Evolutionary conservation across 179 eudicot genomes (phyloP), one percentile per base, ranked within the genome.

Genomic region (Dionaea muscipula): DNA sequence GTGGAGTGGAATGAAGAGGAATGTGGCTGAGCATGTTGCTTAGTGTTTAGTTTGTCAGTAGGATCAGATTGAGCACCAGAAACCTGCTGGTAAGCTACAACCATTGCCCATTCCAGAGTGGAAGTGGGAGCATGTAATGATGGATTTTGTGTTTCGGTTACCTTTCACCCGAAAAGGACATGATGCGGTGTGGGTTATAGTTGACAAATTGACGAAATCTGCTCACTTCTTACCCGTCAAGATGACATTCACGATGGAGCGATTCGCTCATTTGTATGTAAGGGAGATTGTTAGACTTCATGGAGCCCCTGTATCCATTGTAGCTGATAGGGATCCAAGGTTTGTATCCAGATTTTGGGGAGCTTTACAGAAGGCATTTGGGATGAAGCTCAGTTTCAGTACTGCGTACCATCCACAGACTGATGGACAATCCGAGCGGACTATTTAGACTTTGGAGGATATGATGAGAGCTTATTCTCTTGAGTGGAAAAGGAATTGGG

Each of bases 1-100:
- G 58, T 61, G 58, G 66, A 19, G 21, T 1, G 13, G 18, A 8
- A 61, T 61, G 52, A 61, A 61, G 58, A 40, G 26, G 1, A 51
- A 61, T 1, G 51, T 61, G 1, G 40, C 51, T 4, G 21, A 52
- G 7, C 31, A 15, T 21, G 41, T 61, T 2, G n/a, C 40, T 13
- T 2, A 15, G 12, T 61, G 51, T 26, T 10, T 25, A 7, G 41
- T 40, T 14, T 61, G 58, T n/a, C 51, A 61, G 46, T n/a, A 19
- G 28, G 41, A 14, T 0, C 14, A 60, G 37, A 36, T 35, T 0
- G 51, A 61, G 20, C 65, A 52, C 10, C 39, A 52, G 36, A 24
- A n/a, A 27, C 57, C 51, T 0, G 6, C 39, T 9, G 39, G 51
- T 23, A 14, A 24, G 3, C 7, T 61, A 6, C 41, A 61, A 16